These are phyloP conservation scores for Ophiostoma tasmaniense DNA, from an alignment of 2,329 filamentous ascomycete species.

Conservation along the genomic window DNA sequence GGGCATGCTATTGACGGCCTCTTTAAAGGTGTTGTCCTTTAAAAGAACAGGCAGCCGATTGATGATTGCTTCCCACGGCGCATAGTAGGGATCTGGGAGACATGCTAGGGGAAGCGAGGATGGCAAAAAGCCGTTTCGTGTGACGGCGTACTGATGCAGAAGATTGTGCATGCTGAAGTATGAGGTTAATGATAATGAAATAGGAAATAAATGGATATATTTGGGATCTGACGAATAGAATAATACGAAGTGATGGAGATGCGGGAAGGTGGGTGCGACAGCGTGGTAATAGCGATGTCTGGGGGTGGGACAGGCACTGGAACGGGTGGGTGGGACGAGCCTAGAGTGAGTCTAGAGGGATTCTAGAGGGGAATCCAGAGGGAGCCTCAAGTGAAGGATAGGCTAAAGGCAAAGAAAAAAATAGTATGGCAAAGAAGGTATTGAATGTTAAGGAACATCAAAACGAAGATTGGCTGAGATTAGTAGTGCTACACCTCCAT, in stretches of 20 bases:
- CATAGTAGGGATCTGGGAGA: slow-evolving; percentile 65
- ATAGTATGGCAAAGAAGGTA: neutral
- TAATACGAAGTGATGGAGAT: neutral
- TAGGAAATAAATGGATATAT: neutral
- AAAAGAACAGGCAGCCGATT: slow-evolving; percentile 60
- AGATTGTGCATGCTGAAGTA: neutral
- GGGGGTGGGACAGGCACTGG: neutral
- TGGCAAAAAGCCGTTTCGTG: slow-evolving; percentile 65
- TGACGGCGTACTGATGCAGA: slow-evolving; percentile 10
- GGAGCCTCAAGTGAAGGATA: neutral
- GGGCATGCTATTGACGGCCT: slow-evolving; percentile 56
- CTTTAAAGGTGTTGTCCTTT: slow-evolving; percentile 53
- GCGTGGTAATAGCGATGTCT: neutral
- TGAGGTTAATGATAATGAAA: neutral
- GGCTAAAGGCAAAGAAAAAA: neutral
- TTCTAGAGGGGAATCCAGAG: neutral
- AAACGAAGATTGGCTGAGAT: neutral
- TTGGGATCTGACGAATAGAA: neutral
- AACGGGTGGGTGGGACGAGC: neutral
- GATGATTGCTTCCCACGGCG: slow-evolving; percentile 67
- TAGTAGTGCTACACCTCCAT: neutral
- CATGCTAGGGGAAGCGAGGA: slow-evolving; percentile 54
- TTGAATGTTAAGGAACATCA: neutral
- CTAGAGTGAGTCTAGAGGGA: neutral
- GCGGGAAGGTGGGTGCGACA: neutral